Conservation (phyloP, 2,329 filamentous ascomycete species). For the Monosporascus sp. region DNA sequence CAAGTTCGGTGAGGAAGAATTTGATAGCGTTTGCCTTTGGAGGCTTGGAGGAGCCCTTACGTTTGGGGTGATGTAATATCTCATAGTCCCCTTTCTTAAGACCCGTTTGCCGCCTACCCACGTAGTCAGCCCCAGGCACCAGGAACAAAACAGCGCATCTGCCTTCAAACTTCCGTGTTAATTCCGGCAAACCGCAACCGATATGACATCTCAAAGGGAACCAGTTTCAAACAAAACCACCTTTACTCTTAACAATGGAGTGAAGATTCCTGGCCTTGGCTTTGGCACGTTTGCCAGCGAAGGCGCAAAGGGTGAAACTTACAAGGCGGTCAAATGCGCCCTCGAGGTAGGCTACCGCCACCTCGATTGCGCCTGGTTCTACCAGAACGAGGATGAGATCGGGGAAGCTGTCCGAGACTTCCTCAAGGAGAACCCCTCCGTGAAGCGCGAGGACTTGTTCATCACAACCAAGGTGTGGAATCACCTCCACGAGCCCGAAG, state of each 20-base stretch:
- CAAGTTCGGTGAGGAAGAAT: background rate
- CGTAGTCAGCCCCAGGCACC: too few species aligned
- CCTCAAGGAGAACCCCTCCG: slow-evolving; percentile 33
- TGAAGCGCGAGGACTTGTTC: slow-evolving; percentile 49
- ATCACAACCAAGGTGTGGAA: slow-evolving; percentile 66
- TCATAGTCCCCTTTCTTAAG: background rate
- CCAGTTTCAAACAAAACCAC: slow-evolving; percentile 21
- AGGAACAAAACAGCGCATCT: background rate
- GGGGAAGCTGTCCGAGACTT: slow-evolving; percentile 50
- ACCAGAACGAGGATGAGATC: slow-evolving; percentile 62
- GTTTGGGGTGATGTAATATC: background rate
- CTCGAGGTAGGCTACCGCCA: slow-evolving; percentile 60
- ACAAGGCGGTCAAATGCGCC: slow-evolving; percentile 59
- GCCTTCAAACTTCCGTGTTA: background rate
- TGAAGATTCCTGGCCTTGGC: slow-evolving; percentile 57
- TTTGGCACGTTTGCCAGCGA: slow-evolving; percentile 66
- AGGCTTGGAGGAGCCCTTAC: background rate
- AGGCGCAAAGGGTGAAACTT: slow-evolving; percentile 53
- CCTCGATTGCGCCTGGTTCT: slow-evolving; percentile 64
- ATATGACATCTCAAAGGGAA: slow-evolving; percentile 1
- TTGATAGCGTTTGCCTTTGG: background rate
- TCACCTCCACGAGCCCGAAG: slow-evolving; percentile 56
- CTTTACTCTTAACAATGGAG: slow-evolving; percentile 45
- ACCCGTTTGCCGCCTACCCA: background rate
- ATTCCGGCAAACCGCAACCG: background rate